These are phyloP conservation scores for Trametes sp. DNA, from an alignment of 1,284 basidiomycete species.

Conservation along the genomic window DNA sequence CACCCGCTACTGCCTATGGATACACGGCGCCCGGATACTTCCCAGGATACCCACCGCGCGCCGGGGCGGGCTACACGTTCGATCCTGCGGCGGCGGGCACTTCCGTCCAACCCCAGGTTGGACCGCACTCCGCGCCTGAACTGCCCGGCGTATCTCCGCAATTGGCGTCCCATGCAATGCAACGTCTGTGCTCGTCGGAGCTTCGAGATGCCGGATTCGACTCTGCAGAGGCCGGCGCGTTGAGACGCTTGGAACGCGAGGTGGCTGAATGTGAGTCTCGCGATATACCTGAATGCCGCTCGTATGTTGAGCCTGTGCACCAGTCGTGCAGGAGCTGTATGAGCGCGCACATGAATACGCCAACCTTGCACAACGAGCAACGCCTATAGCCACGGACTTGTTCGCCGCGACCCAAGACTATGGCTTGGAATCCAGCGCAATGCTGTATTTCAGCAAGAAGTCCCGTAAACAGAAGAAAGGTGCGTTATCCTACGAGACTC, in stretches of 20 bases:
- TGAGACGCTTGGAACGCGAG: conserved; percentile 66
- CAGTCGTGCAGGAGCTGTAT: conserved; percentile 73
- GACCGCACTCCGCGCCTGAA: conserved; percentile 37
- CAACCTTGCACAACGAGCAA: conserved; percentile 72
- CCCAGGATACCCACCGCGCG: conserved; percentile 29
- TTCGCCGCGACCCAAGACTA: conserved; percentile 67
- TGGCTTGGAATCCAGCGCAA: conserved; percentile 57
- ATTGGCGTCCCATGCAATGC: conserved; percentile 65
- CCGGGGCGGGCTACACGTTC: conserved; percentile 28
- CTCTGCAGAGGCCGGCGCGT: conserved; percentile 54
- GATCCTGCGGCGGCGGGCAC: conserved; percentile 25
- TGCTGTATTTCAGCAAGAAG: conserved; percentile 52
- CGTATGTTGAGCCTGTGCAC: neutral
- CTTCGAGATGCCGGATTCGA: conserved; percentile 67
- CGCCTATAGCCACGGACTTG: conserved; percentile 66
- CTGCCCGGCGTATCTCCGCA: conserved; percentile 48
- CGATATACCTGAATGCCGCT: neutral
- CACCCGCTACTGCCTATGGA: conserved; percentile 15
- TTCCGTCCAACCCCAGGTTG: conserved; percentile 32
- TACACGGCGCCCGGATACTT: conserved; percentile 24
- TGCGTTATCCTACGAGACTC: conserved; percentile 14
- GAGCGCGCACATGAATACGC: conserved; percentile 77
- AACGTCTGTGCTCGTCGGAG: conserved; percentile 61
- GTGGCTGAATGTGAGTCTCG: conserved; percentile 65
- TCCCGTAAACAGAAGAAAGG: conserved; percentile 49